Evolutionary conservation across 495 filamentous ascomycete genomes (phyloP), one percentile per base, ranked within the genome.

Genomic region (Neurospora sp.): DNA sequence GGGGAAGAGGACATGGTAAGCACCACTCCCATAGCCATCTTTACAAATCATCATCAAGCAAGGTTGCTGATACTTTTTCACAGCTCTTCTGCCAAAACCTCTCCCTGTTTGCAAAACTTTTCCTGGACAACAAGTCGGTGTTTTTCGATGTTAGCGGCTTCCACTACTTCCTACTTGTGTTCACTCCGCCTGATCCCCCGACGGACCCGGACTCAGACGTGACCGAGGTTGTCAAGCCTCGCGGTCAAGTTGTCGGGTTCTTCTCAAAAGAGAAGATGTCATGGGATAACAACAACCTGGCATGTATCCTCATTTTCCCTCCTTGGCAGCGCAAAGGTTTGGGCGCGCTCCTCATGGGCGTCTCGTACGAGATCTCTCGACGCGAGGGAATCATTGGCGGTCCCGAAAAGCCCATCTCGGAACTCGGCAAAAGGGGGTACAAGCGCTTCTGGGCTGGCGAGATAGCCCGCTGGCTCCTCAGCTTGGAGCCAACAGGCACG

Each of bases 241-340:
- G 80, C 27, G 77, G 79, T 46, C 89, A 90, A 70, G 91, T 98
- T 39, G 88, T 97, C 9, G 96, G 96, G 71, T 99, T 97, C 88
- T 99, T 97, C 87, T 95, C 92, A 31, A 98, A 98, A 79, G 96
- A 99, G 84, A 98, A 98, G 78, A 91, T 97, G 82, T 96, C 93
- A 5, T 99, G 96, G 96, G 96, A 99, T 78, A 93, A 96, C 77
- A 98, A 98, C 81, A 99, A 98, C 76, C 88, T 99, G 0, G 96
- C 96, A 4, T 99, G 96, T 79, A 99, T 99, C 74, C 86, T 98
- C 35, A 88, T 99, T 12, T 98, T 99, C 79, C 96, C 96, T 3
- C 96, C 96, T 1, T 98, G 95, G 88, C 96, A 98, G 80, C 89
- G 91, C 71, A 93, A 92, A 75, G 93, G 94, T 16, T 88, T 98